Conservation (phyloP, 805 yeast genomes). For the Hanseniaspora mollemarum region DNA sequence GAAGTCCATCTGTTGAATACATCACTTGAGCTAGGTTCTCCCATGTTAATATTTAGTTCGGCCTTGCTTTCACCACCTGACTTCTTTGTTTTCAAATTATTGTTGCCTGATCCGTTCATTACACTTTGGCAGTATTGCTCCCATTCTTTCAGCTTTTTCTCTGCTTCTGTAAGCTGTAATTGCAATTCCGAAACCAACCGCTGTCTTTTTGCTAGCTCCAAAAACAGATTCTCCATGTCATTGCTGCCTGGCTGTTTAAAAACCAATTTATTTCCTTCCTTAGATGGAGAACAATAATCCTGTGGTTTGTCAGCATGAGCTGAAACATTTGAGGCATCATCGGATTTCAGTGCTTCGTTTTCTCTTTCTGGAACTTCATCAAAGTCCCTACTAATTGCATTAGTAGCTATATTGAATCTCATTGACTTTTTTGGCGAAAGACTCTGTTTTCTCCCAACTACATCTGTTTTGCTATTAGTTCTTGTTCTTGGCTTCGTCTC, state of each 20-base stretch:
- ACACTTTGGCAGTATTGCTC: conserved; percentile 7
- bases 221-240: conserved; percentile 12
- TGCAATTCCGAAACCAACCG: conserved; percentile 13
- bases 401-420: conserved; percentile 7
- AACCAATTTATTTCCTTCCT: neutral
- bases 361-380: neutral
- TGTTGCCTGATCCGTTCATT: neutral
- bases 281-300: too few relatives aligned
- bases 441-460: conserved; percentile 5
- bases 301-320: too few relatives aligned
- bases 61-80: neutral
- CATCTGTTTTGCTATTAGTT: conserved; percentile 9
- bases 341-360: neutral
- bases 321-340: neutral
- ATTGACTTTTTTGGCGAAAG: conserved; percentile 14
- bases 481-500: neutral
- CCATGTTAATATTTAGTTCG: neutral
- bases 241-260: neutral
- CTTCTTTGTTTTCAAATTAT: neutral
- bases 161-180: conserved; percentile 8
- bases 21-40: conserved; percentile 6
- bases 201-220: conserved; percentile 15
- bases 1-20: conserved; percentile 15
- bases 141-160: conserved; percentile 15
- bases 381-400: neutral